A percentile compares a stretch with the other conserved stretches of the same genome.
phyloP scores from a whole-genome alignment of 139 green algal species.

The Eudorina sp. region DNA sequence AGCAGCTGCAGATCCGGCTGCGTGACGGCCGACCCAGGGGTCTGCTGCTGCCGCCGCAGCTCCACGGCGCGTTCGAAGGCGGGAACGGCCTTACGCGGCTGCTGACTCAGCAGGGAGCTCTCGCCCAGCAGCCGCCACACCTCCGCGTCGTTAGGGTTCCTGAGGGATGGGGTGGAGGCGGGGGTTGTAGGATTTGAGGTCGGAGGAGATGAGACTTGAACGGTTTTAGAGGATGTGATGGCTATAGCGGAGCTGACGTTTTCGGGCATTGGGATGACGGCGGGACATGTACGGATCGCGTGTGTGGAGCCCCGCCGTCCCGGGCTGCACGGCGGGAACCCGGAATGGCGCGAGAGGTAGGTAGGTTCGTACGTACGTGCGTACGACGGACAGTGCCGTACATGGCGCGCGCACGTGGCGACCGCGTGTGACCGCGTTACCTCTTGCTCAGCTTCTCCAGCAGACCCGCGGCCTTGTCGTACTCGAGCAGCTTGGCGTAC shows the following conservation, averaged over 20 bases:
- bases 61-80: conserved; percentile 66
- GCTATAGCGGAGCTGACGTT: no score
- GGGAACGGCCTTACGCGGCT: conserved; percentile 47
- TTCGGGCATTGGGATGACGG: no score
- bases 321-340: no score
- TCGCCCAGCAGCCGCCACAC: conserved; percentile 72
- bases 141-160: conserved; percentile 56
- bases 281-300: no score
- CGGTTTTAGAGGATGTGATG: not conserved
- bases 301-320: no score
- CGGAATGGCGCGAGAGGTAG: no score
- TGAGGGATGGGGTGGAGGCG: no score
- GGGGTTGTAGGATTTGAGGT: not conserved
- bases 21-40: not conserved
- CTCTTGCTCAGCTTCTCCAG: conserved; percentile 60
- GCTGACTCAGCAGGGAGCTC: conserved; percentile 59
- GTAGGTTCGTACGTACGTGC: no score
- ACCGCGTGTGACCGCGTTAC: no score
- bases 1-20: conserved; percentile 59
- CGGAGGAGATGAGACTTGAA: no score
- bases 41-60: conserved; percentile 33
- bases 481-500: conserved; percentile 67
- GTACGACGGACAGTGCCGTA: no score
- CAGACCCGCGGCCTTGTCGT: conserved; percentile 57
- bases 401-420: no score